Evolutionary conservation across 116 monocot genomes (phyloP).

Genomic region (Zostera marina): DNA sequence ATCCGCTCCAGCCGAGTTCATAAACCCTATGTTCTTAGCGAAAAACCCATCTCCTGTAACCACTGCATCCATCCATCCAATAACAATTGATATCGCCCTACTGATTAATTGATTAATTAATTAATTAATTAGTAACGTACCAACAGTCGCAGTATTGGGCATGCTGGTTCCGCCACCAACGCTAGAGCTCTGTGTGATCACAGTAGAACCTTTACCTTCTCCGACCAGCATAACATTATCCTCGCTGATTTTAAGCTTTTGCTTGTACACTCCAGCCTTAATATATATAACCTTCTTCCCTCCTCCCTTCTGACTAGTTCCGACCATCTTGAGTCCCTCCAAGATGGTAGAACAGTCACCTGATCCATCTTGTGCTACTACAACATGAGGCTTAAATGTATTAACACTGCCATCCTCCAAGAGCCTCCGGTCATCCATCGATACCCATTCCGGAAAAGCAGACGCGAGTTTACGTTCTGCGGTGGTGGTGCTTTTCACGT

Average conservation of each 20-base stretch:
- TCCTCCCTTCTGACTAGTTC: background rate
- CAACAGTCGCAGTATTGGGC: constrained; percentile 15
- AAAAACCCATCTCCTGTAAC: constrained; percentile 31
- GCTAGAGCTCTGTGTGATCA: constrained; percentile 9
- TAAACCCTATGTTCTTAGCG: constrained; percentile 33
- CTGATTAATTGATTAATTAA: background rate
- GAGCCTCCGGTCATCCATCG: constrained; percentile 8
- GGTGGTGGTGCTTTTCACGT: no score
- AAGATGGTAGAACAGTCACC: constrained; percentile 9
- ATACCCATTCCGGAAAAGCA: constrained; percentile 12
- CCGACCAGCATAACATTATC: constrained; percentile 19
- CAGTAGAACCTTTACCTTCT: constrained; percentile 7
- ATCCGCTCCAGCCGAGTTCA: constrained; percentile 28
- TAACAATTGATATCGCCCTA: background rate
- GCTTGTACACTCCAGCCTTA: constrained; percentile 17
- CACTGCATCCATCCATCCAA: no score
- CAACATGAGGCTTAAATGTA: constrained; percentile 10
- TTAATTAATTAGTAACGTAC: constrained; percentile 3
- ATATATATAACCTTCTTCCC: constrained; percentile 11
- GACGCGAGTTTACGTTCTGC: constrained; percentile 2
- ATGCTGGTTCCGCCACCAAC: constrained; percentile 16
- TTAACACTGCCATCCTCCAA: background rate
- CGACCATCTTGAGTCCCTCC: constrained; percentile 5
- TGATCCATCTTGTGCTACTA: constrained; percentile 16
- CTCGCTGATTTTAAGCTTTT: constrained; percentile 4